Base-by-base conservation (phyloP, 106 monocot species). In the Allium fistulosum region DNA sequence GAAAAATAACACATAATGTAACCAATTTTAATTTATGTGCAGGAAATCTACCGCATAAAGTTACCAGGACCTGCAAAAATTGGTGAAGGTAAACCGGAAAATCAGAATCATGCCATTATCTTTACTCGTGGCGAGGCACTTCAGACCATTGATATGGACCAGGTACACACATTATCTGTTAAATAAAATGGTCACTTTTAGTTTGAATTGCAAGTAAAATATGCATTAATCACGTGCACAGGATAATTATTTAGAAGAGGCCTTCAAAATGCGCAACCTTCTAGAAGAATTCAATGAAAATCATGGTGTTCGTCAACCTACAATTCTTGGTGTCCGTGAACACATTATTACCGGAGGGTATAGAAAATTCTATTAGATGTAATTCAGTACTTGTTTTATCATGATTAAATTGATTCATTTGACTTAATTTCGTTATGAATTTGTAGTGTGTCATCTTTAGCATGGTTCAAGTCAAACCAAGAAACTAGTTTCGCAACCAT, bases 141-240 rank as follows among this genome's bases (percentile, higher is more conserved):
- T 2, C 91, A 95, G 69, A 91, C 94, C 90, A 97, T 95, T 52
- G 94, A 95, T 51, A 95, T 95, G 94, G 92, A 95, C 65, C 94
- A 92, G 80, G 97, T 92, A 70, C 53, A 14, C 28, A 9, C 37
- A 8, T n/a, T 60, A 61, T 53, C 8, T 48, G 7, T 15, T 71
- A 12, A 59, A 15, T 56, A 17, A 26, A n/a, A 10, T 57, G 6
- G 50, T 61, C 10, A 53, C 53, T 13, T 53, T 15, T 63, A 55
- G 55, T 11, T 46, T 49, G 17, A 46, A 28, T 37, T n/a, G 59
- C 51, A 4, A 9, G 68, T 8, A 14, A 2, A 49, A 14, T 65
- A 10, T 65, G 49, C 45, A 46, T 8, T 65, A 49, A 50, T 47
- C 55, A 58, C 27, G 50, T 62, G 49, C 65, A 16, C 47, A 91